phyloP scores from a whole-genome alignment of 2,329 filamentous ascomycete genomes.

The Pestalotiopsis sp. region DNA sequence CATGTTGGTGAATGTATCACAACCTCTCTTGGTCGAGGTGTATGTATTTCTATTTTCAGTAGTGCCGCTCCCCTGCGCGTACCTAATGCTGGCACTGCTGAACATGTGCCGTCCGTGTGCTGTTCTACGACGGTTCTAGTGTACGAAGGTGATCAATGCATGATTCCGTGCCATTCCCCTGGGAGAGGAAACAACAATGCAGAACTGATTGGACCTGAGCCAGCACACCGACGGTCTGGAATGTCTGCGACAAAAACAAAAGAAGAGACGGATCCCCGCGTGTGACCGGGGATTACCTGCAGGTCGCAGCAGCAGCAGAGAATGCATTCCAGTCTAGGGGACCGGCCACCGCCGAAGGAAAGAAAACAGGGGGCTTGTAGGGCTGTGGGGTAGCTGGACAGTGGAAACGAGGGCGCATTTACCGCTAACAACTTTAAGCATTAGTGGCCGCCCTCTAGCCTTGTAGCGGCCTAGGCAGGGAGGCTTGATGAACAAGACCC shows the following conservation, averaged over 20 bases:
- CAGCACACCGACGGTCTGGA: neutral
- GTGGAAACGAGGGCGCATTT: neutral
- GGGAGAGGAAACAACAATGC: neutral
- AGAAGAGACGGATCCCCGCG: neutral
- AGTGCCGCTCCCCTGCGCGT: neutral
- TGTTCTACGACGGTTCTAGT: neutral
- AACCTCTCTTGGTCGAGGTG: neutral
- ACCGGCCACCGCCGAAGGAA: neutral
- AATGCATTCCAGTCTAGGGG: neutral
- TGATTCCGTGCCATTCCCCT: neutral
- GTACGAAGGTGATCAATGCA: neutral
- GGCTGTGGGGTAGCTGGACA: neutral
- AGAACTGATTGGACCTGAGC: too few relatives aligned
- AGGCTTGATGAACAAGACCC: neutral
- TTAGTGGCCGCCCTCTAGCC: too few relatives aligned
- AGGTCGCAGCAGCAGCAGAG: neutral
- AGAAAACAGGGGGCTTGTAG: neutral
- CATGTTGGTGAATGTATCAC: neutral
- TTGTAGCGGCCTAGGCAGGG: neutral
- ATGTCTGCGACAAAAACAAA: neutral
- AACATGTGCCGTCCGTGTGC: neutral
- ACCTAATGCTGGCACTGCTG: neutral
- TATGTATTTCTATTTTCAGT: neutral
- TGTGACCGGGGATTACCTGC: neutral
- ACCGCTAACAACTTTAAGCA: neutral